A percentile compares a stretch with the other conserved stretches of the same genome.
These are phyloP conservation scores for Penicillium canescens DNA, from an alignment of 495 filamentous ascomycete species.

Conservation along the genomic window DNA sequence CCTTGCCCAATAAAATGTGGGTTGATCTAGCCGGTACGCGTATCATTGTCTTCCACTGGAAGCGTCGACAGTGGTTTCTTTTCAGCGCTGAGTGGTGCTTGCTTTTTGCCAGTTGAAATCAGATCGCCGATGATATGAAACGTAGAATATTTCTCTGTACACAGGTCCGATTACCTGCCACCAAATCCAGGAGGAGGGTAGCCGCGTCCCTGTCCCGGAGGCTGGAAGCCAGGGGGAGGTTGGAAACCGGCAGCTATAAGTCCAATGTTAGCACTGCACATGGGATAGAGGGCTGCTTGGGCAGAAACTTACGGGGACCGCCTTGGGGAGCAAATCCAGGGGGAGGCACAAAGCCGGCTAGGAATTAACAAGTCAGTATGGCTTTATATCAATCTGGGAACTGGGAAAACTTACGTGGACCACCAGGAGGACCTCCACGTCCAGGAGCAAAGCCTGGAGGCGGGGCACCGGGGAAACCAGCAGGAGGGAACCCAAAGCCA, in stretches of 20 bases:
- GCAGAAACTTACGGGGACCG: slow-evolving; percentile 55
- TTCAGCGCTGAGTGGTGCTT: slow-evolving; percentile 8
- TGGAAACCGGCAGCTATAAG: slow-evolving; percentile 59
- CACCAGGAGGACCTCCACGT: slow-evolving; percentile 64
- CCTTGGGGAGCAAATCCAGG: slow-evolving; percentile 64
- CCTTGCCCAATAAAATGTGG: slow-evolving; percentile 43
- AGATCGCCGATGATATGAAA: slow-evolving; percentile 21
- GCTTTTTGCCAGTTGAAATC: slow-evolving; percentile 13
- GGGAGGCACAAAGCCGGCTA: slow-evolving; percentile 62
- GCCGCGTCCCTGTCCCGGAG: slow-evolving; percentile 63
- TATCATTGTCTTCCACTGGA: slow-evolving; percentile 10
- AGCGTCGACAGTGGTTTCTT: slow-evolving; percentile 4
- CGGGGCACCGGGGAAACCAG: slow-evolving; percentile 65
- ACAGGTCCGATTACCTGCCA: slow-evolving; percentile 56
- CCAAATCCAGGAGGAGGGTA: slow-evolving; percentile 77
- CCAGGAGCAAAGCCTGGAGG: slow-evolving; percentile 72
- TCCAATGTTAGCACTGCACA: slow-evolving; percentile 19
- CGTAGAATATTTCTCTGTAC: slow-evolving; percentile 21
- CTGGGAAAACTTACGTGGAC: slow-evolving; percentile 55
- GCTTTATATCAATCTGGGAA: background rate
- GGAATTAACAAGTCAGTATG: slow-evolving; percentile 5
- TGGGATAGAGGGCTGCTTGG: background rate
- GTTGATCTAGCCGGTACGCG: slow-evolving; percentile 24
- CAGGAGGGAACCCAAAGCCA: slow-evolving; percentile 60
- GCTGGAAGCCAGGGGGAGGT: slow-evolving; percentile 71